Evolutionary conservation across 2,329 filamentous ascomycete species (phyloP).

Genomic region (Hypoxylon sp.): DNA sequence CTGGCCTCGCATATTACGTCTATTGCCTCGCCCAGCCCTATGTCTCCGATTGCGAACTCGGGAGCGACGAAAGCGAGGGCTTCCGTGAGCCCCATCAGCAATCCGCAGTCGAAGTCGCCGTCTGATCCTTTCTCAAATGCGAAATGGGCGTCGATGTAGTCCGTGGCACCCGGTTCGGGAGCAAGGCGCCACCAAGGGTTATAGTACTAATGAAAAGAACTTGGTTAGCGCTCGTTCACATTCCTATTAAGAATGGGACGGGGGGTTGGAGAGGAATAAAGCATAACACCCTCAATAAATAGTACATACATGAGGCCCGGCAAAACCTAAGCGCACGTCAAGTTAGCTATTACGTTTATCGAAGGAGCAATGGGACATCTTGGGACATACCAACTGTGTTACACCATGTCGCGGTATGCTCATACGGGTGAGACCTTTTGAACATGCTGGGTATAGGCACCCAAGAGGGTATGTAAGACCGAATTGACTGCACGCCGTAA

Average conservation of each 20-base stretch:
- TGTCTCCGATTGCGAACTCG: background rate
- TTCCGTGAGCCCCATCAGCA: background rate
- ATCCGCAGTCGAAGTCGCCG: background rate
- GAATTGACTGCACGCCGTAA: background rate
- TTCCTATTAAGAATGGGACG: background rate
- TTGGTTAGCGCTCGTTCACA: background rate
- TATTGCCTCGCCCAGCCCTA: background rate
- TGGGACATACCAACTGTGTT: no score
- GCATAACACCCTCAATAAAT: background rate
- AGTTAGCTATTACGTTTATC: no score
- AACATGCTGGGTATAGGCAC: background rate
- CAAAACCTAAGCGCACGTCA: background rate
- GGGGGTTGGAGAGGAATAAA: background rate
- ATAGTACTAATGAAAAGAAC: background rate
- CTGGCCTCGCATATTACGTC: background rate
- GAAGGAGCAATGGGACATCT: no score
- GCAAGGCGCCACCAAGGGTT: background rate
- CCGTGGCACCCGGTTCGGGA: background rate
- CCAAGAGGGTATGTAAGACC: background rate
- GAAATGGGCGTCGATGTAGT: background rate
- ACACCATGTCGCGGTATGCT: background rate
- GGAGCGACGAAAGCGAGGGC: background rate
- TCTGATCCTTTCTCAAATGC: background rate
- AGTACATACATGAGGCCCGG: background rate
- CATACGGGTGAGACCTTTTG: background rate